Percentiles rank a stretch among this genome's conserved stretches.
Conservation (phyloP, 148 eudicot genomes). For the Vaccinium darrowii region DNA sequence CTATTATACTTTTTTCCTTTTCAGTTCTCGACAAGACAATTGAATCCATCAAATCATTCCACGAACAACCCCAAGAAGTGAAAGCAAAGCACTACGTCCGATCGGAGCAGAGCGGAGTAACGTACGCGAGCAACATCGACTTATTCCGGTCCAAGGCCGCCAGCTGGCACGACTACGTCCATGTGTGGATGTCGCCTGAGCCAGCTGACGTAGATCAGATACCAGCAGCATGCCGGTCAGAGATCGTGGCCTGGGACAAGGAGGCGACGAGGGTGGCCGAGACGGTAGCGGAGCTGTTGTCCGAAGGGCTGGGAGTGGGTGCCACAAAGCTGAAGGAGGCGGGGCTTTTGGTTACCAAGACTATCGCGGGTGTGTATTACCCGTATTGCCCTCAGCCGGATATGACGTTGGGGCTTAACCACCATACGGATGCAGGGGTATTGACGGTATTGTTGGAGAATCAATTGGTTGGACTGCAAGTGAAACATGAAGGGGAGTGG, state of each 20-base stretch:
- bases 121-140: background rate
- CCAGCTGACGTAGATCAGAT: background rate
- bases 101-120: background rate
- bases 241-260: constrained; percentile 32
- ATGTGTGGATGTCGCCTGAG: constrained; percentile 3
- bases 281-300: constrained; percentile 30
- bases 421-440: constrained; percentile 45
- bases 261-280: constrained; percentile 32
- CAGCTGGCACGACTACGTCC: constrained; percentile 4
- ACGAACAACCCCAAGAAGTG: constrained; percentile 19
- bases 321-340: constrained; percentile 17
- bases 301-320: constrained; percentile 34
- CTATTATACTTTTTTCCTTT: background rate
- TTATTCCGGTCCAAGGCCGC: constrained; percentile 1
- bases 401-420: constrained; percentile 35
- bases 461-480: constrained; percentile 43
- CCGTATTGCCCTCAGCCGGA: constrained; percentile 50
- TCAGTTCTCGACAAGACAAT: constrained; percentile 11
- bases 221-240: constrained; percentile 17
- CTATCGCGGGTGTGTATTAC: constrained; percentile 30
- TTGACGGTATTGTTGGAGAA: constrained; percentile 45
- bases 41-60: constrained; percentile 16
- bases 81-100: constrained; percentile 10
- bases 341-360: constrained; percentile 5
- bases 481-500: constrained; percentile 33